These are phyloP conservation scores for Claviceps pazoutovae DNA, from an alignment of 2,329 filamentous ascomycete species.

Conservation along the genomic window DNA sequence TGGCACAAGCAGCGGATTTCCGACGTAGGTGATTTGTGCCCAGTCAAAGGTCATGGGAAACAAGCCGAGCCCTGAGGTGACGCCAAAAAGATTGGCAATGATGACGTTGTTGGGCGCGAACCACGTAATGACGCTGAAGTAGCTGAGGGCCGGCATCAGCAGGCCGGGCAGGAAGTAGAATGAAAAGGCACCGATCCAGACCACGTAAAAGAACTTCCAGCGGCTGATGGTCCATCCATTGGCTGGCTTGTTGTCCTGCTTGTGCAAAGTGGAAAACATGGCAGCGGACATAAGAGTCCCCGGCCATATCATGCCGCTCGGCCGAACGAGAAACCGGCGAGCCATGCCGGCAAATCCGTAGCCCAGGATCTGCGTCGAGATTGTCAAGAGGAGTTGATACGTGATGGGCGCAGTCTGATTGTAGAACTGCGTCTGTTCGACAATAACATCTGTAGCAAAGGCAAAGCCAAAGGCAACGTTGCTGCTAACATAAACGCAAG, in stretches of 20 bases:
- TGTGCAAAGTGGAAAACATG: slow-evolving; percentile 80
- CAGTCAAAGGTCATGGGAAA: slow-evolving; percentile 85
- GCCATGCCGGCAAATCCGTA: slow-evolving; percentile 78
- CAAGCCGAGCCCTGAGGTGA: slow-evolving; percentile 69
- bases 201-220: slow-evolving; percentile 70
- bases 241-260: slow-evolving; percentile 66
- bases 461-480: slow-evolving; percentile 84
- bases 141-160: slow-evolving; percentile 70
- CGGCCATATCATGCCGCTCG: slow-evolving; percentile 85
- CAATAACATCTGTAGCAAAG: slow-evolving; percentile 80
- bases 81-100: slow-evolving; percentile 73
- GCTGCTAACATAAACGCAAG: slow-evolving; percentile 78
- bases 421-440: slow-evolving; percentile 83
- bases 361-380: slow-evolving; percentile 76
- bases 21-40: slow-evolving; percentile 81
- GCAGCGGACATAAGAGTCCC: slow-evolving; percentile 76
- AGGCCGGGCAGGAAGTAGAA: slow-evolving; percentile 82
- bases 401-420: slow-evolving; percentile 62
- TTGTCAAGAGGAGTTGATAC: slow-evolving; percentile 70
- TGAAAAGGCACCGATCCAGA: slow-evolving; percentile 55
- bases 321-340: slow-evolving; percentile 66
- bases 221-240: slow-evolving; percentile 73
- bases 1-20: slow-evolving; percentile 68
- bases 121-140: slow-evolving; percentile 83
- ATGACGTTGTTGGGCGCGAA: slow-evolving; percentile 78